These are phyloP conservation scores for Phialemonium atrogriseum DNA, from an alignment of 2,329 filamentous ascomycete genomes.

Conservation along the genomic window DNA sequence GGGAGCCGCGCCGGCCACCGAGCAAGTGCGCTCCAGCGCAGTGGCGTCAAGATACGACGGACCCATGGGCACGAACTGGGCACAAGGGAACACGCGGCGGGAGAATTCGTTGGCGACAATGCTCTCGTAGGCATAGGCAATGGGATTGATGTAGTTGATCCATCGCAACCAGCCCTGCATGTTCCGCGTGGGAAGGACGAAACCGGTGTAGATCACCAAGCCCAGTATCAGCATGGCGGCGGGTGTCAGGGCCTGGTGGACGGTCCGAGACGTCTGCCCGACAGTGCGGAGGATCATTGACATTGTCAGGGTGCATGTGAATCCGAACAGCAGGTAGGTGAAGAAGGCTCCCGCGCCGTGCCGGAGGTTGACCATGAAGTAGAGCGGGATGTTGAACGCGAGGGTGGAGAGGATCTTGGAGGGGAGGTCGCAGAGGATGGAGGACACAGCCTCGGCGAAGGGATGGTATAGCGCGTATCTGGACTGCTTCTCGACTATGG, in stretches of 20 bases:
- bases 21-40: conserved; percentile 51
- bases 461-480: conserved; percentile 40
- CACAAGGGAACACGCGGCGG: conserved; percentile 52
- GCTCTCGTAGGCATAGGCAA: conserved; percentile 42
- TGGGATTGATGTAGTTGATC: conserved; percentile 40
- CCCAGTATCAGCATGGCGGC: conserved; percentile 43
- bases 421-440: conserved; percentile 4
- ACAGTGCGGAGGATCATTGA: conserved; percentile 40
- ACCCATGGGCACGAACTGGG: too few species aligned
- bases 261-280: conserved; percentile 37
- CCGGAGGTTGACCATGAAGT: conserved; percentile 56
- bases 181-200: conserved; percentile 32
- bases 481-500: conserved; percentile 35
- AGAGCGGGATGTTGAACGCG: conserved; percentile 52
- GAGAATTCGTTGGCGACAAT: conserved; percentile 28
- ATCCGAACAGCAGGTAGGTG: conserved; percentile 43
- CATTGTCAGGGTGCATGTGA: conserved; percentile 39
- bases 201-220: conserved; percentile 47
- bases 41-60: conserved; percentile 49
- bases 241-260: conserved; percentile 44
- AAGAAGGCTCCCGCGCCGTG: conserved; percentile 45
- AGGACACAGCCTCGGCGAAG: conserved; percentile 33
- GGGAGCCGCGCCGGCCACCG: too few species aligned
- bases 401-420: conserved; percentile 33
- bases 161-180: conserved; percentile 39